Evolutionary conservation across 441 rosid genomes (phyloP).

Genomic region (Arabidopsis lyrata): DNA sequence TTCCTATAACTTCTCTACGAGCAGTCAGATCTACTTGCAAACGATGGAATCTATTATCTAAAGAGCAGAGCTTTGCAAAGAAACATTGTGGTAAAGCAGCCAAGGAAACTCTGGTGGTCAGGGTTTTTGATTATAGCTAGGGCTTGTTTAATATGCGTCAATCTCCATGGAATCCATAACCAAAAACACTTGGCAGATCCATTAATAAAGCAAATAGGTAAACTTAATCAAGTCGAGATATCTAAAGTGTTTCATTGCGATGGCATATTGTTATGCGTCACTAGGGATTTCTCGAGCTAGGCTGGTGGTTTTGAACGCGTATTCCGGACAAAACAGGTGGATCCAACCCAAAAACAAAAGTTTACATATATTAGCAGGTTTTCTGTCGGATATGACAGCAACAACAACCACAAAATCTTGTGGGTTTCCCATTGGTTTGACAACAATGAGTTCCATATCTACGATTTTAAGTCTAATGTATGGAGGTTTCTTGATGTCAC

Average conservation of each 20-base stretch:
- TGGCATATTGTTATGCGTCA: neutral
- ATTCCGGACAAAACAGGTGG: neutral
- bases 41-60: neutral
- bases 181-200: too few relatives aligned
- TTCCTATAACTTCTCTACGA: neutral
- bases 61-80: too few relatives aligned
- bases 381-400: too few relatives aligned
- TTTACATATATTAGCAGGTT: too few relatives aligned
- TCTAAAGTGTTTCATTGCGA: neutral
- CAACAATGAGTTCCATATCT: too few relatives aligned
- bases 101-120: neutral
- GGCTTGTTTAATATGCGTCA: neutral
- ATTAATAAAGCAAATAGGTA: neutral
- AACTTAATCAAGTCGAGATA: neutral
- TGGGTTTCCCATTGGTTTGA: too few relatives aligned
- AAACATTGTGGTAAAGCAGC: neutral
- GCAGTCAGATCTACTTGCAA: conserved; percentile 9
- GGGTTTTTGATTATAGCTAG: neutral
- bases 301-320: neutral
- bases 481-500: too few relatives aligned
- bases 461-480: too few relatives aligned
- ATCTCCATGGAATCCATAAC: neutral
- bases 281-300: neutral
- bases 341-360: neutral
- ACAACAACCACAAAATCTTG: too few relatives aligned